Conservation (phyloP, 1,284 basidiomycete species). For the Athelia sp. region DNA sequence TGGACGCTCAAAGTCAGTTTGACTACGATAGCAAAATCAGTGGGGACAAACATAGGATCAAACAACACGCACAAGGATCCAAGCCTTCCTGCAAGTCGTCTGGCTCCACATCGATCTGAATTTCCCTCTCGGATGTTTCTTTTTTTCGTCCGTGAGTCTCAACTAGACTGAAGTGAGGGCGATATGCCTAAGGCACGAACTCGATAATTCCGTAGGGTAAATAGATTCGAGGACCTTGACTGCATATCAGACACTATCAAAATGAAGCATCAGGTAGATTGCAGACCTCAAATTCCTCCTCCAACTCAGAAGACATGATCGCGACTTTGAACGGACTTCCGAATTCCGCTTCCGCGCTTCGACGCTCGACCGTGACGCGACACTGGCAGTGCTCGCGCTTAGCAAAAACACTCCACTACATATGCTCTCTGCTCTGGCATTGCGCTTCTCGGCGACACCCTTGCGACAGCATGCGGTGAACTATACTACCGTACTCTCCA, state of each 20-base stretch:
- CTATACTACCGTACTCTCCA: too few relatives aligned
- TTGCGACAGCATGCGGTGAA: too few relatives aligned
- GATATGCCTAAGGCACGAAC: constrained; percentile 50
- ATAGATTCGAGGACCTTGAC: constrained; percentile 91
- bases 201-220: constrained; percentile 89
- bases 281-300: constrained; percentile 88
- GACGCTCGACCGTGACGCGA: too few relatives aligned
- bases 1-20: constrained; percentile 67
- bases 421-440: constrained; percentile 1
- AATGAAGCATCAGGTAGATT: constrained; percentile 6
- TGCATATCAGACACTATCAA: constrained; percentile 8
- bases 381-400: background rate
- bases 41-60: constrained; percentile 5
- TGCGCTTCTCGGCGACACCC: background rate
- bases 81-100: constrained; percentile 67
- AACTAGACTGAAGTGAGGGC: constrained; percentile 30
- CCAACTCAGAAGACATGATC: constrained; percentile 53
- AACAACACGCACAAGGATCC: constrained; percentile 48
- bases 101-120: constrained; percentile 86
- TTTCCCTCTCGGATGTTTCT: constrained; percentile 82
- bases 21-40: constrained; percentile 44
- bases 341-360: background rate
- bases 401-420: background rate
- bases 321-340: background rate
- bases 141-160: constrained; percentile 53